These are phyloP conservation scores for Cryptosporidium viatorum DNA, from an alignment of 169 alveolate species.

Conservation along the genomic window DNA sequence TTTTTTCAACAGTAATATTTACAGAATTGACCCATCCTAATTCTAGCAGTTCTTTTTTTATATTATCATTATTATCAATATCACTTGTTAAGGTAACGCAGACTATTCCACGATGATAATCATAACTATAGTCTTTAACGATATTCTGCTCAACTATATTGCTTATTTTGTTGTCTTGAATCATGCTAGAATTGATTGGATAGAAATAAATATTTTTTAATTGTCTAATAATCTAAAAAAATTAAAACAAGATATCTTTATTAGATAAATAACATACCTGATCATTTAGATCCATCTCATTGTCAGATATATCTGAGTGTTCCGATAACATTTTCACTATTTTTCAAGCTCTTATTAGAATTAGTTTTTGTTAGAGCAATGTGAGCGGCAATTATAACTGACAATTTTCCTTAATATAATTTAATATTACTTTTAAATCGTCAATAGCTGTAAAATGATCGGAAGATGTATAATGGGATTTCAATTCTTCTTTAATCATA, in stretches of 20 bases:
- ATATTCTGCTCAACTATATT: constrained; percentile 11
- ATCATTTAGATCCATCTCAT: constrained; percentile 67
- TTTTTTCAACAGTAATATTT: not conserved
- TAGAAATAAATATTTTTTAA: constrained; percentile 22
- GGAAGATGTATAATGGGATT: not conserved
- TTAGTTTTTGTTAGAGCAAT: not conserved
- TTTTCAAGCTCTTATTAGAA: not conserved
- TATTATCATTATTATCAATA: constrained; percentile 1
- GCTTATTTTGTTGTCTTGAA: not conserved
- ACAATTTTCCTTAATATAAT: constrained; percentile 7
- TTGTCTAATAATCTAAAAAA: constrained; percentile 49
- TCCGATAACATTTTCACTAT: constrained; percentile 27
- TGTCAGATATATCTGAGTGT: constrained; percentile 12
- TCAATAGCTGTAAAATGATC: not conserved
- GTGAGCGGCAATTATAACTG: not conserved
- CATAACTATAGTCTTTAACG: constrained; percentile 15
- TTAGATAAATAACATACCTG: constrained; percentile 24
- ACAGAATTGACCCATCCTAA: constrained; percentile 69
- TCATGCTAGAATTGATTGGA: not conserved
- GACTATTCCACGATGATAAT: constrained; percentile 46
- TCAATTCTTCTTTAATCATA: not conserved
- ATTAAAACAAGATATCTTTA: not conserved
- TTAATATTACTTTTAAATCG: constrained; percentile 6
- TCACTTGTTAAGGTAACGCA: not conserved
- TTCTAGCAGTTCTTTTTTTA: constrained; percentile 30